These are phyloP conservation scores for Colletotrichum sidae DNA, from an alignment of 2,329 filamentous ascomycete species.

Conservation along the genomic window DNA sequence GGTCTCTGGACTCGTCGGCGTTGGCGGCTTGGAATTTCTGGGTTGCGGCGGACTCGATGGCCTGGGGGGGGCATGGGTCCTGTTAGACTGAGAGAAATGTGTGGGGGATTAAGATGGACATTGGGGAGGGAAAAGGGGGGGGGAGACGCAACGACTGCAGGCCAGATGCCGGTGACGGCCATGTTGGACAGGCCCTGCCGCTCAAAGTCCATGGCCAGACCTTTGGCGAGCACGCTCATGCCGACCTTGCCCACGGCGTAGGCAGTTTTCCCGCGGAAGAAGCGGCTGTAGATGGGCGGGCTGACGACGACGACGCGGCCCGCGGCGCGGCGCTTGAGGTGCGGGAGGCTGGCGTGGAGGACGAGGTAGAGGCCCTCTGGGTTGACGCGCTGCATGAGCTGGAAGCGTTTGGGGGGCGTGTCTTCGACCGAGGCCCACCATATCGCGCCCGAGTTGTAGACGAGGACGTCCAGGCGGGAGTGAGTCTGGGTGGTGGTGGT, in stretches of 20 bases:
- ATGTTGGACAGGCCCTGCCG: slow-evolving; percentile 74
- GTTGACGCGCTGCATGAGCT: slow-evolving; percentile 81
- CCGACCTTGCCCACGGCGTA: slow-evolving; percentile 84
- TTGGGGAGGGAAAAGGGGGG: no score
- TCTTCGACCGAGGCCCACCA: slow-evolving; percentile 83
- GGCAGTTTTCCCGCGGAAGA: slow-evolving; percentile 87
- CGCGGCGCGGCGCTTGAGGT: slow-evolving; percentile 64
- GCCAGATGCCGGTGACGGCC: slow-evolving; percentile 87
- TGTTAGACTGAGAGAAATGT: neutral
- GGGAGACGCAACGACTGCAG: slow-evolving; percentile 67
- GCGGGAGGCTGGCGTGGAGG: slow-evolving; percentile 75
- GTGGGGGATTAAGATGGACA: no score
- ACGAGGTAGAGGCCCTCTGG: slow-evolving; percentile 80
- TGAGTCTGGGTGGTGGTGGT: slow-evolving; percentile 55
- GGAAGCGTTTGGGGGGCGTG: slow-evolving; percentile 78
- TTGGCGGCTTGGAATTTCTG: slow-evolving; percentile 59
- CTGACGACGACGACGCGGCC: slow-evolving; percentile 82
- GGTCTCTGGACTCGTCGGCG: slow-evolving; percentile 62
- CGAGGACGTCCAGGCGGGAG: slow-evolving; percentile 75
- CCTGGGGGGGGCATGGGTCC: slow-evolving; percentile 41
- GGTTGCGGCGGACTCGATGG: slow-evolving; percentile 83
- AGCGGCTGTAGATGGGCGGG: slow-evolving; percentile 86
- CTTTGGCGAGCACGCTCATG: slow-evolving; percentile 86
- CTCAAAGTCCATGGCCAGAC: slow-evolving; percentile 83
- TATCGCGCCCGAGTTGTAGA: slow-evolving; percentile 89